Evolutionary conservation across 352 stramenopile species (phyloP).

Genomic region (Globisporangium lucens): DNA sequence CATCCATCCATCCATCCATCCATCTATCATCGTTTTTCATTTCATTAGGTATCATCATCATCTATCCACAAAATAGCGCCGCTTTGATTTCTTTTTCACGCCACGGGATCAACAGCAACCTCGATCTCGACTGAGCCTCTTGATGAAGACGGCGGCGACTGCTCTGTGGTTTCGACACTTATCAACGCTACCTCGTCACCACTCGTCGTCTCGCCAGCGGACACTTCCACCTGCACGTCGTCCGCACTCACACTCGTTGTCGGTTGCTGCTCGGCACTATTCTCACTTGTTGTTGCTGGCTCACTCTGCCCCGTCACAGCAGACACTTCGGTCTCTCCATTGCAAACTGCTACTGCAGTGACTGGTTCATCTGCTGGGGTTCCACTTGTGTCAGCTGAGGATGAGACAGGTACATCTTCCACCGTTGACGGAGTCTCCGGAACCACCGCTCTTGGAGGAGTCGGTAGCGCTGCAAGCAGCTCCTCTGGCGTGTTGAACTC

Average conservation of each 20-base stretch:
- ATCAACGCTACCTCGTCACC: background rate
- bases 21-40: slow-evolving; percentile 11
- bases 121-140: slow-evolving; percentile 13
- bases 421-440: slow-evolving; percentile 19
- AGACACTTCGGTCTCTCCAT: too few species aligned
- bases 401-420: background rate
- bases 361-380: too few species aligned
- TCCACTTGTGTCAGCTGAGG: background rate
- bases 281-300: background rate
- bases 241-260: slow-evolving; percentile 1
- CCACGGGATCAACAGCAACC: slow-evolving; percentile 18
- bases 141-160: background rate
- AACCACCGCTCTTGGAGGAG: slow-evolving; percentile 12
- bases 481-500: slow-evolving; percentile 26
- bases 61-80: slow-evolving; percentile 9
- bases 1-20: too few species aligned
- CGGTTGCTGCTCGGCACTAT: background rate
- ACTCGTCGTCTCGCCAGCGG: background rate
- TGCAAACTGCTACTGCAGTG: too few species aligned
- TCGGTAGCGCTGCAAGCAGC: slow-evolving; percentile 16
- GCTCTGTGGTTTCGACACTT: background rate
- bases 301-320: background rate
- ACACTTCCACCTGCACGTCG: background rate
- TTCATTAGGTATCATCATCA: slow-evolving; percentile 10
- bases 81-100: slow-evolving; percentile 15